A percentile compares a stretch with the other conserved stretches of the same genome.
These are phyloP conservation scores for Beauveria caledonica DNA, from an alignment of 2,329 filamentous ascomycete genomes.

Conservation along the genomic window DNA sequence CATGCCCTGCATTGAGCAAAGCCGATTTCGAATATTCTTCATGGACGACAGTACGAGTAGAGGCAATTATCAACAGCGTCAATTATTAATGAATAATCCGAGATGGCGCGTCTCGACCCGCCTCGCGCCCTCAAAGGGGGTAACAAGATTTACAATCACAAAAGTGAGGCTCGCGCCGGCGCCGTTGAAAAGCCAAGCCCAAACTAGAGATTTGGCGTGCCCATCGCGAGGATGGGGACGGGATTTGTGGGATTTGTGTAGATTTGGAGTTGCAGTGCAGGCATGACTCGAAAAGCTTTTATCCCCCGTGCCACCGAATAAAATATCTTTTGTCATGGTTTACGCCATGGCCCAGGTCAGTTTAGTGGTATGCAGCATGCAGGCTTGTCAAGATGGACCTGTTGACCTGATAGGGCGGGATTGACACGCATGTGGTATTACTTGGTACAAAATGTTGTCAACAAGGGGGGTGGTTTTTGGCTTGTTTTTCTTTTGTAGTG, in stretches of 20 bases:
- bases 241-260: too few species aligned
- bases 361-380: background rate
- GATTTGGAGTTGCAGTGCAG: background rate
- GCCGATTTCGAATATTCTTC: too few species aligned
- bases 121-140: background rate
- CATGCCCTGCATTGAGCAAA: too few species aligned
- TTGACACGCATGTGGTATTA: too few species aligned
- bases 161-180: conserved; percentile 6
- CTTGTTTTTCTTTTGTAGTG: background rate
- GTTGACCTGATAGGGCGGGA: background rate
- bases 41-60: too few species aligned
- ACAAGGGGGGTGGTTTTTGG: background rate
- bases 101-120: background rate
- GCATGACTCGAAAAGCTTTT: background rate
- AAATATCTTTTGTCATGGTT: too few species aligned
- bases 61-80: too few species aligned
- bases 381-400: background rate
- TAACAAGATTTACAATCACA: background rate
- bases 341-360: too few species aligned
- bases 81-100: too few species aligned
- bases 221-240: background rate
- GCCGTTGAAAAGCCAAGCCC: background rate
- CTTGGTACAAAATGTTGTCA: background rate
- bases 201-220: conserved; percentile 1
- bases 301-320: too few species aligned